Percentiles rank a stretch among this genome's conserved stretches.
These are phyloP conservation scores for Scedosporium dehoogii DNA, from an alignment of 2,329 filamentous ascomycete genomes.

Conservation along the genomic window DNA sequence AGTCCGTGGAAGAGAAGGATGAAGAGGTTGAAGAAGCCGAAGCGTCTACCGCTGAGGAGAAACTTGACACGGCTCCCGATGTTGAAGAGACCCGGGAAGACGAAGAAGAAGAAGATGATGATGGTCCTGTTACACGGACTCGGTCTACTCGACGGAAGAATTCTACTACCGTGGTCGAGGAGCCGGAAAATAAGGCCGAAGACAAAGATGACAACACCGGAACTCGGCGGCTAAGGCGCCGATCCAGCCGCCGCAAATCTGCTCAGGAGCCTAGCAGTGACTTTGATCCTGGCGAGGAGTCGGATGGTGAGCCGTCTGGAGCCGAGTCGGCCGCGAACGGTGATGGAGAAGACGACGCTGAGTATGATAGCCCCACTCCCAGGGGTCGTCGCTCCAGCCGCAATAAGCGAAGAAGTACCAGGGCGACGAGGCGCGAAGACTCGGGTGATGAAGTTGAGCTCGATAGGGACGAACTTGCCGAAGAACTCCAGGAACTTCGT, in stretches of 20 bases:
- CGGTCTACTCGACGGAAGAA: conserved; percentile 27
- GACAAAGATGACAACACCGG: conserved; percentile 20
- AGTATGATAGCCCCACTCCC: conserved; percentile 37
- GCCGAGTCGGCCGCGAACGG: conserved; percentile 33
- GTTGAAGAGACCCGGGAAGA: conserved; percentile 14
- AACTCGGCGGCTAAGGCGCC: conserved; percentile 37
- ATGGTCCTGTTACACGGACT: conserved; percentile 36
- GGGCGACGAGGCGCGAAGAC: conserved; percentile 36
- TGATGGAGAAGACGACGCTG: conserved; percentile 29
- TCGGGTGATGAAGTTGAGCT: conserved; percentile 49
- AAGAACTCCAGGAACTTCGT: conserved; percentile 54
- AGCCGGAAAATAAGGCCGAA: conserved; percentile 18
- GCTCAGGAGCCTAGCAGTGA: conserved; percentile 48
- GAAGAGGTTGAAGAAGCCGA: conserved; percentile 17
- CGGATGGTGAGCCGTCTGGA: conserved; percentile 46
- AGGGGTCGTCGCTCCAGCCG: conserved; percentile 28
- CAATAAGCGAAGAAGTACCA: conserved; percentile 37
- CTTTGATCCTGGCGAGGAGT: conserved; percentile 51
- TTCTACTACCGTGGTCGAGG: conserved; percentile 17
- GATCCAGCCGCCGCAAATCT: conserved; percentile 31
- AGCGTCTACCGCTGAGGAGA: conserved; percentile 9
- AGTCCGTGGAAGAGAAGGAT: conserved; percentile 19
- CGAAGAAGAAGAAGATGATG: conserved; percentile 38
- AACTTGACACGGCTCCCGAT: conserved; percentile 14
- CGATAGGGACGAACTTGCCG: conserved; percentile 54